phyloP scores from a whole-genome alignment of 441 rosid species.

The Hypseocharis bilobata region DNA sequence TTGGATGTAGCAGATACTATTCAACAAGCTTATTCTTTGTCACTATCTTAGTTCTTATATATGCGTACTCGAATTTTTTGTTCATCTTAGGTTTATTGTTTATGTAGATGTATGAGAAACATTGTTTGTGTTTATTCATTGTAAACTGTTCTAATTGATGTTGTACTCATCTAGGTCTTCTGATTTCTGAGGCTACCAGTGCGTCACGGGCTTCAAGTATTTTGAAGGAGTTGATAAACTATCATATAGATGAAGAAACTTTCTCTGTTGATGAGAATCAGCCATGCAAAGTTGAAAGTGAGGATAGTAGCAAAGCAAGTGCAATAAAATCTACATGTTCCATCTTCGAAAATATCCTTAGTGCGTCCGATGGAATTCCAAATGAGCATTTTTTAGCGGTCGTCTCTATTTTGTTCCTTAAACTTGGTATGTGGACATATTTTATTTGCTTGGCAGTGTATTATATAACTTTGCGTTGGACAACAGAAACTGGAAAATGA shows the following conservation, averaged over 20 bases:
- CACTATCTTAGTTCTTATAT: neutral
- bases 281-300: conserved; percentile 29
- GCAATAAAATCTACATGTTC: conserved; percentile 43
- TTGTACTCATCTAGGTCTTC: conserved; percentile 44
- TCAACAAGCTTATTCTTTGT: too few species aligned
- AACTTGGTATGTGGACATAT: conserved; percentile 54
- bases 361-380: conserved; percentile 40
- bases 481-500: neutral
- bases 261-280: conserved; percentile 25
- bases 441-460: conserved; percentile 2
- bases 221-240: conserved; percentile 52
- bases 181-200: conserved; percentile 38
- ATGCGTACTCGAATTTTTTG: neutral
- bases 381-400: conserved; percentile 50
- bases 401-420: conserved; percentile 45
- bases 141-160: conserved; percentile 21
- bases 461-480: neutral
- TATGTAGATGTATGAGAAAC: neutral
- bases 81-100: neutral
- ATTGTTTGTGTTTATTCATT: neutral
- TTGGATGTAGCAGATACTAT: neutral
- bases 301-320: conserved; percentile 34
- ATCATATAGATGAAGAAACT: conserved; percentile 31
- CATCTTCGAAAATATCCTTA: conserved; percentile 43
- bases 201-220: conserved; percentile 53